Conservation (phyloP, 345 rosid species). For the Kernera saxatilis region DNA sequence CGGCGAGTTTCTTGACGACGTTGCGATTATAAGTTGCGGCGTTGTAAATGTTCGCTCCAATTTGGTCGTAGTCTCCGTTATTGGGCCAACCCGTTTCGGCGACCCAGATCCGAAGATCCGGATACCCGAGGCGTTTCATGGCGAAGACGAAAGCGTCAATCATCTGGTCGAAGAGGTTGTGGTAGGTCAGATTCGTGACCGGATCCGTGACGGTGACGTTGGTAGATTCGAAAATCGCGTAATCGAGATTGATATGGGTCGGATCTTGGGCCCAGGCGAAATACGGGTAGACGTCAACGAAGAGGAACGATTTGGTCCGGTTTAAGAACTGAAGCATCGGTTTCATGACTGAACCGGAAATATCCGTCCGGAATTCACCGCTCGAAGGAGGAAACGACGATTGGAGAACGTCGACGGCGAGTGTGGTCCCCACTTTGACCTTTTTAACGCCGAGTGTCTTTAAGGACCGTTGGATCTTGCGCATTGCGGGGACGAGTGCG, state of each 20-base stretch:
- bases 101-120: slow-evolving; percentile 67
- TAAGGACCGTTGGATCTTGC: slow-evolving; percentile 51
- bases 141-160: slow-evolving; percentile 74
- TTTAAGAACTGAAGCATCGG: slow-evolving; percentile 81
- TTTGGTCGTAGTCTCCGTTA: slow-evolving; percentile 80
- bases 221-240: slow-evolving; percentile 54
- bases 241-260: slow-evolving; percentile 47
- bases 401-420: slow-evolving; percentile 64
- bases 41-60: slow-evolving; percentile 78
- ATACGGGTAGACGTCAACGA: slow-evolving; percentile 78
- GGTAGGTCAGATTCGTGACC: slow-evolving; percentile 53
- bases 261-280: slow-evolving; percentile 72
- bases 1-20: slow-evolving; percentile 47
- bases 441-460: slow-evolving; percentile 38
- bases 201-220: slow-evolving; percentile 65
- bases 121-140: slow-evolving; percentile 67
- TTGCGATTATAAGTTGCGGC: slow-evolving; percentile 92
- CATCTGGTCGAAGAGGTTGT: slow-evolving; percentile 89
- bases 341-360: slow-evolving; percentile 45
- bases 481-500: slow-evolving; percentile 82
- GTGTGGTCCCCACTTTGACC: slow-evolving; percentile 74
- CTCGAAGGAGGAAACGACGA: slow-evolving; percentile 80
- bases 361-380: slow-evolving; percentile 70
- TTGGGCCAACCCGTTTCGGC: slow-evolving; percentile 99
- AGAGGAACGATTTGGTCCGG: slow-evolving; percentile 84